These are phyloP conservation scores for Collariella sp. DNA, from an alignment of 495 filamentous ascomycete genomes.

Conservation along the genomic window DNA sequence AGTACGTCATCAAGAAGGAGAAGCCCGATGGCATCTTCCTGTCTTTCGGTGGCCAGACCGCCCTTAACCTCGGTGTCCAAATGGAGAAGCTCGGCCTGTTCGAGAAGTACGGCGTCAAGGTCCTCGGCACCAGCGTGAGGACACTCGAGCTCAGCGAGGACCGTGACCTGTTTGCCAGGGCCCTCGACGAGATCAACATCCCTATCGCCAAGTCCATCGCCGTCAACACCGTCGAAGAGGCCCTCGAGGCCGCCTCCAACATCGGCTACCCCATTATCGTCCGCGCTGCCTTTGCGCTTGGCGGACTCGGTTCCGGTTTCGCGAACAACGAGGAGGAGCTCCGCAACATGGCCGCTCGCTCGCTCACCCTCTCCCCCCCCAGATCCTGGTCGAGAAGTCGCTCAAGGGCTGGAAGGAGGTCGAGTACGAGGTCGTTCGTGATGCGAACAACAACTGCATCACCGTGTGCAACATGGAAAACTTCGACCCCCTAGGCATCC, in stretches of 20 bases:
- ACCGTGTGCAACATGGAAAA: constrained; percentile 99
- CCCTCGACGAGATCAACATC: constrained; percentile 82
- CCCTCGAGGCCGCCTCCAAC: constrained; percentile 70
- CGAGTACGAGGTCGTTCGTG: constrained; percentile 96
- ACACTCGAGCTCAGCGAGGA: constrained; percentile 94
- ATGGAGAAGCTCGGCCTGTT: constrained; percentile 96
- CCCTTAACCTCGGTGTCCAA: constrained; percentile 89
- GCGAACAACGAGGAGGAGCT: constrained; percentile 89
- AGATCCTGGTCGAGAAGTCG: constrained; percentile 98
- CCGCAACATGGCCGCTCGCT: constrained; percentile 82
- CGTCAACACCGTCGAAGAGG: constrained; percentile 82
- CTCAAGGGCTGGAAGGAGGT: constrained; percentile 99
- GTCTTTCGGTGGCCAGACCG: constrained; percentile 96
- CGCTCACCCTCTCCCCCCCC: constrained; percentile 86
- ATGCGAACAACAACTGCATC: constrained; percentile 96
- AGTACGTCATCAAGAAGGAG: constrained; percentile 93
- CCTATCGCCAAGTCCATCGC: constrained; percentile 94
- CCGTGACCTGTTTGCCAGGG: constrained; percentile 89
- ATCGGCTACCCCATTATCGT: constrained; percentile 98
- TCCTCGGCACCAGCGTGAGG: constrained; percentile 88
- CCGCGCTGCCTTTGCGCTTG: constrained; percentile 89
- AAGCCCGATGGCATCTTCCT: constrained; percentile 94
- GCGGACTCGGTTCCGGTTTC: constrained; percentile 95
- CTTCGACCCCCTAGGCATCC: constrained; percentile 95
- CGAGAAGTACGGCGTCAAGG: constrained; percentile 87